Conservation (phyloP, 2,329 filamentous ascomycete species). For the Penicillium sp. region DNA sequence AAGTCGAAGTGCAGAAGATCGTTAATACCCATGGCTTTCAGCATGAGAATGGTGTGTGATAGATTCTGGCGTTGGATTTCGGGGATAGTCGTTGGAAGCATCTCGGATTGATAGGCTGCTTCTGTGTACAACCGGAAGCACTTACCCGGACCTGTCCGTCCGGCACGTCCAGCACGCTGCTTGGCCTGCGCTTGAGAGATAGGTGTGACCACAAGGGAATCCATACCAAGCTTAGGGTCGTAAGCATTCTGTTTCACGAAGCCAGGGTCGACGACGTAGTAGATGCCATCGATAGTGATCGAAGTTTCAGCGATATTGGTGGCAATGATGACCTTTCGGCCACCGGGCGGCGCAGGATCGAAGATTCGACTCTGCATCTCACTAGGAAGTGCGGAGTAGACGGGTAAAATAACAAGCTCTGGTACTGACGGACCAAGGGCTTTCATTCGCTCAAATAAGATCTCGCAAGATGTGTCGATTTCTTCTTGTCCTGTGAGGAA, state of each 20-base stretch:
- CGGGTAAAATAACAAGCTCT: constrained; percentile 87
- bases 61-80: constrained; percentile 96
- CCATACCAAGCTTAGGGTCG: constrained; percentile 97
- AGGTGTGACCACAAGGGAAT: constrained; percentile 90
- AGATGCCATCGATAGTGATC: constrained; percentile 97
- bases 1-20: constrained; percentile 97
- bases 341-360: constrained; percentile 83
- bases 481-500: constrained; percentile 98
- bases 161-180: constrained; percentile 88
- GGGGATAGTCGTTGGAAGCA: constrained; percentile 93
- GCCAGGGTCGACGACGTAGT: constrained; percentile 94
- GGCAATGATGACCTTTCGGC: constrained; percentile 92
- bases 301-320: constrained; percentile 99
- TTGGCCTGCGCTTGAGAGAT: constrained; percentile 97
- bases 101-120: constrained; percentile 91
- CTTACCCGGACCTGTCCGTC: constrained; percentile 92
- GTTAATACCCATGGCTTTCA: constrained; percentile 99
- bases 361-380: constrained; percentile 96
- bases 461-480: constrained; percentile 93
- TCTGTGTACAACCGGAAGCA: constrained; percentile 96
- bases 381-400: constrained; percentile 91
- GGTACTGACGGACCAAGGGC: constrained; percentile 87
- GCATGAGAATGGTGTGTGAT: constrained; percentile 90
- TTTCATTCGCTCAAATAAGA: constrained; percentile 94
- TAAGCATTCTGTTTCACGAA: constrained; percentile 99